phyloP scores from a whole-genome alignment of 2,329 filamentous ascomycete genomes.

The Diplodia mutila region DNA sequence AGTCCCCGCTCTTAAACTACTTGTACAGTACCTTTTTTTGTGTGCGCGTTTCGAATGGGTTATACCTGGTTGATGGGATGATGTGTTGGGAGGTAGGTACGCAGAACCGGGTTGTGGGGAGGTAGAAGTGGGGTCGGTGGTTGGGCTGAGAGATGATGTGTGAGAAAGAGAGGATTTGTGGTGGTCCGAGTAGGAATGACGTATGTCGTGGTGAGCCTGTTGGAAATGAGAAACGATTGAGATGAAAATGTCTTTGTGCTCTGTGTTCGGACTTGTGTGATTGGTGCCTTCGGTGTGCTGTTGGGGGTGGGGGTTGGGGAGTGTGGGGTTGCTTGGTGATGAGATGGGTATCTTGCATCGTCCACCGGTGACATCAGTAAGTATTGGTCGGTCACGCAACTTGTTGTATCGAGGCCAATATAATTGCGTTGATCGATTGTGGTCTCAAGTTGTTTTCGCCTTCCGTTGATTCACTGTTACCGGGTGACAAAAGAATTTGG shows the following conservation, averaged over 20 bases:
- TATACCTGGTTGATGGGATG: conserved; percentile 5
- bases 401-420: too few relatives aligned
- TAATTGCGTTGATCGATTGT: too few relatives aligned
- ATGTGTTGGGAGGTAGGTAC: not conserved
- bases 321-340: too few relatives aligned
- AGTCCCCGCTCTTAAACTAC: conserved; percentile 20
- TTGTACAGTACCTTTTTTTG: conserved; percentile 12
- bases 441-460: too few relatives aligned
- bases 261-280: not conserved
- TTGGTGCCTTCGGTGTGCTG: not conserved
- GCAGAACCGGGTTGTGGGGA: not conserved
- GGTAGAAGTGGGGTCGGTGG: not conserved
- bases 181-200: not conserved
- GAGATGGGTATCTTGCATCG: too few relatives aligned
- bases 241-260: not conserved
- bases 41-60: not conserved
- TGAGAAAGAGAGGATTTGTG: not conserved
- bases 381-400: too few relatives aligned
- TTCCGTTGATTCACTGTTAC: too few relatives aligned
- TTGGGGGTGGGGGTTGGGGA: too few relatives aligned
- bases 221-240: conserved; percentile 18
- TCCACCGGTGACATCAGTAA: too few relatives aligned
- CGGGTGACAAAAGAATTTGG: too few relatives aligned
- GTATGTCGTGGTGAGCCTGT: not conserved
- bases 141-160: not conserved